Conservation (phyloP, 768 basidiomycete genomes). For the Russula brevipes region DNA sequence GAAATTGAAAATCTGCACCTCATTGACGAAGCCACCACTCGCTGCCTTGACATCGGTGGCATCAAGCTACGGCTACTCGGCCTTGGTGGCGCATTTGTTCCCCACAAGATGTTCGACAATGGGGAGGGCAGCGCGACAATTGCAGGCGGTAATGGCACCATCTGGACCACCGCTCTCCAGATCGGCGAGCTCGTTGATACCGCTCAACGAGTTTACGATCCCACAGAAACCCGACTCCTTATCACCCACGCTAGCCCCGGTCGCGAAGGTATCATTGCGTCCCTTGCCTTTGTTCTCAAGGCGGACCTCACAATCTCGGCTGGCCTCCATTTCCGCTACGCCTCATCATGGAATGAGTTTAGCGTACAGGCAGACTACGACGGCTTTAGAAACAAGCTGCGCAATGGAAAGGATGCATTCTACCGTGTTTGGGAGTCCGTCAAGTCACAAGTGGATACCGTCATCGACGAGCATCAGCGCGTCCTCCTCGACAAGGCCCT, state of each 20-base stretch:
- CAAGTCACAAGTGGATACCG: conserved; percentile 82
- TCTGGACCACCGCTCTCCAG: conserved; percentile 98
- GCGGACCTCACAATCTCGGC: conserved; percentile 93
- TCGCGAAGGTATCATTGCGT: conserved; percentile 86
- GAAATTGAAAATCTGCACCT: conserved; percentile 86
- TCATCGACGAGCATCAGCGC: conserved; percentile 87
- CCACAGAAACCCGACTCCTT: conserved; percentile 88
- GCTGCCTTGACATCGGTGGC: conserved; percentile 86
- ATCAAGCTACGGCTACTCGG: conserved; percentile 93
- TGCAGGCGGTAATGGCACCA: conserved; percentile 94
- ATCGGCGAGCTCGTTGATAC: conserved; percentile 98
- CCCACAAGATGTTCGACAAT: conserved; percentile 93
- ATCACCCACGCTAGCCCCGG: conserved; percentile 91
- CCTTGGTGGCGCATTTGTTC: conserved; percentile 89
- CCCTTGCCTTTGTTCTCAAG: conserved; percentile 85
- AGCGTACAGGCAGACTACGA: conserved; percentile 88
- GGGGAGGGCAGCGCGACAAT: conserved; percentile 95
- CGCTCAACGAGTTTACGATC: conserved; percentile 89
- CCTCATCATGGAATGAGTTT: conserved; percentile 95
- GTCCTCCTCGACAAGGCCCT: conserved; percentile 86
- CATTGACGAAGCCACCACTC: conserved; percentile 93
- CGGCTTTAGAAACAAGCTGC: conserved; percentile 76
- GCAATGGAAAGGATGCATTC: conserved; percentile 73
- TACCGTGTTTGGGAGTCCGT: conserved; percentile 95
- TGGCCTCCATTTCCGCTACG: conserved; percentile 96